Evolutionary conservation across 75 land plant species (phyloP).

Genomic region (Selaginella tamariscina): DNA sequence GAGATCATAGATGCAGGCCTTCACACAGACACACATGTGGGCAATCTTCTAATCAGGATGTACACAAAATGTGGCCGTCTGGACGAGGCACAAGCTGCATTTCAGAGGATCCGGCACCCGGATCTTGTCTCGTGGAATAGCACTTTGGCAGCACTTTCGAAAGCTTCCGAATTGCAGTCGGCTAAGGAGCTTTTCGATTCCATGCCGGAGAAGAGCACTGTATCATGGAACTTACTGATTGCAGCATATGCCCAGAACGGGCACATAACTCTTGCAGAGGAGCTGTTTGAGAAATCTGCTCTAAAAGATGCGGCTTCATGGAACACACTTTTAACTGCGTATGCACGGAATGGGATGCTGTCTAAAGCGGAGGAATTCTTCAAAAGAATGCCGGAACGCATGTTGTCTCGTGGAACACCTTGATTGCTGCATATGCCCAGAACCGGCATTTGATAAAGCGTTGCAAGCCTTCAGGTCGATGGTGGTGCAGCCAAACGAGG

Average conservation of each 20-base stretch:
- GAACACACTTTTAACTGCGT: background rate
- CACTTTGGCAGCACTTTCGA: background rate
- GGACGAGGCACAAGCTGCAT: background rate
- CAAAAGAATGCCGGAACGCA: background rate
- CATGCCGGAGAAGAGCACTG: background rate
- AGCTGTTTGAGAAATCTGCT: background rate
- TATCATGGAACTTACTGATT: background rate
- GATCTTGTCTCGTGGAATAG: background rate
- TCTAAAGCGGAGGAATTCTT: background rate
- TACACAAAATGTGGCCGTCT: background rate
- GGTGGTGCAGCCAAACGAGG: background rate
- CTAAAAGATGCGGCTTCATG: background rate
- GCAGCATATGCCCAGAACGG: background rate
- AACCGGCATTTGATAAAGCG: background rate
- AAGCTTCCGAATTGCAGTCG: background rate
- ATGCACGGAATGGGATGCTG: background rate
- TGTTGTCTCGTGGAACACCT: background rate
- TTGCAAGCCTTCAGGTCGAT: background rate
- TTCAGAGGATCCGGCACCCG: background rate
- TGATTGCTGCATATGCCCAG: background rate
- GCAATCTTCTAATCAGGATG: background rate
- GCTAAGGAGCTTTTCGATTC: background rate
- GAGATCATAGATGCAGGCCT: background rate
- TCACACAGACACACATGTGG: background rate
- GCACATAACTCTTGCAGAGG: background rate